Conservation (phyloP, 805 yeast genomes). For the Scheffersomyces ergatensis region DNA sequence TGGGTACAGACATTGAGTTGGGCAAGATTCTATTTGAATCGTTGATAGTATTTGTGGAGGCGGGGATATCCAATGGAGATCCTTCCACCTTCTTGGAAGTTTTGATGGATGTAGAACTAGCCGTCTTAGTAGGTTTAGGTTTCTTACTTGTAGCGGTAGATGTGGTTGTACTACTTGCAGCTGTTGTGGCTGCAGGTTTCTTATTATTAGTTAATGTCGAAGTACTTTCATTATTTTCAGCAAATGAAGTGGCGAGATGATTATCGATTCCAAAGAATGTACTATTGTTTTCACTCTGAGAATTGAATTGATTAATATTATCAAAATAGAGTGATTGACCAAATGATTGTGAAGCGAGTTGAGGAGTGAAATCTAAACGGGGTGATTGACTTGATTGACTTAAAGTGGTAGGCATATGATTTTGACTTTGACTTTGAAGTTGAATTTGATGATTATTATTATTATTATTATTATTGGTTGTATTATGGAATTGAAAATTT, state of each 20-base stretch:
- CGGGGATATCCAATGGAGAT: not conserved
- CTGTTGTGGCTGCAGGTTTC: not conserved
- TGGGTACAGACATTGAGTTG: not conserved
- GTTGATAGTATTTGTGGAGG: not conserved
- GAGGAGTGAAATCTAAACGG: not conserved
- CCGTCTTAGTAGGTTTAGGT: slow-evolving; percentile 4
- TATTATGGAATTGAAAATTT: not conserved
- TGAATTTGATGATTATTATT: not conserved
- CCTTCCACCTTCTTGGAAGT: not conserved
- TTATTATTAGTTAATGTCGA: not conserved
- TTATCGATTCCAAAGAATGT: not conserved
- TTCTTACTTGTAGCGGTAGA: slow-evolving; percentile 1
- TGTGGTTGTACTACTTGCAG: not conserved
- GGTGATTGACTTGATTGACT: slow-evolving; percentile 1
- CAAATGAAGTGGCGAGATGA: not conserved
- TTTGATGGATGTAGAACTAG: not conserved
- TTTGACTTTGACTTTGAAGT: no score
- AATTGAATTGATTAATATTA: not conserved
- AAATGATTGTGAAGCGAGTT: not conserved
- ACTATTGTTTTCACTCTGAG: not conserved
- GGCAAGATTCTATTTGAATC: not conserved
- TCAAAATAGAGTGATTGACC: not conserved
- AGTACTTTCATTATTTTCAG: not conserved
- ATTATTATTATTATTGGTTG: not conserved
- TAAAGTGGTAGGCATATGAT: not conserved